A percentile compares a stretch with the other conserved stretches of the same genome.
phyloP scores from a whole-genome alignment of 2,329 filamentous ascomycete genomes.

The Venturia effusa region DNA sequence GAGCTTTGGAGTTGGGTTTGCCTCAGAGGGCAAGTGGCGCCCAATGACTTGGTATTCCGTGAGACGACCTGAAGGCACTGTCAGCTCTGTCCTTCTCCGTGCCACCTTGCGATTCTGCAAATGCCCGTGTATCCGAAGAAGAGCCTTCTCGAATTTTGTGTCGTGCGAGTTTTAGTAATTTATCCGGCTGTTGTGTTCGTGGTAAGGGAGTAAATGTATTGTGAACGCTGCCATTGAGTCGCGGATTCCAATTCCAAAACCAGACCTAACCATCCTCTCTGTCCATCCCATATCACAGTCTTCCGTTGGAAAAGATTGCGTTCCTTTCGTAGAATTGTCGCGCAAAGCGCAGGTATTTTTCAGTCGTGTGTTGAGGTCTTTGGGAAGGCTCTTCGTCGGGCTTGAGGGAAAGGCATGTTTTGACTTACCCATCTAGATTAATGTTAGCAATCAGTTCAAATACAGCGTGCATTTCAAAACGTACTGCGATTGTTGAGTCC shows the following conservation, averaged over 20 bases:
- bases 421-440: constrained; percentile 15
- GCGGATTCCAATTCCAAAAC: neutral
- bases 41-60: constrained; percentile 99
- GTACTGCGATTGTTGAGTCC: neutral
- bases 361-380: neutral
- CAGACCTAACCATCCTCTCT: neutral
- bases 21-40: constrained; percentile 95
- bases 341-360: neutral
- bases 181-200: neutral
- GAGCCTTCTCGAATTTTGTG: neutral
- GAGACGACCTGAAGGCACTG: constrained; percentile 68
- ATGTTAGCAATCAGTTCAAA: constrained; percentile 10
- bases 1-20: constrained; percentile 93
- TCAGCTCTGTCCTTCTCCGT: neutral
- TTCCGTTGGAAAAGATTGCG: neutral
- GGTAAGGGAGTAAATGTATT: neutral
- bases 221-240: neutral
- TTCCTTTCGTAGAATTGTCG: neutral
- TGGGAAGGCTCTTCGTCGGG: neutral
- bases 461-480: neutral
- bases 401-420: neutral
- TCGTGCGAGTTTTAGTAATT: neutral
- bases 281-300: neutral
- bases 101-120: too few species aligned
- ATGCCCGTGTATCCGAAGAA: neutral